phyloP scores from a whole-genome alignment of 331 rosid species.

The Phaseolus coccineus region DNA sequence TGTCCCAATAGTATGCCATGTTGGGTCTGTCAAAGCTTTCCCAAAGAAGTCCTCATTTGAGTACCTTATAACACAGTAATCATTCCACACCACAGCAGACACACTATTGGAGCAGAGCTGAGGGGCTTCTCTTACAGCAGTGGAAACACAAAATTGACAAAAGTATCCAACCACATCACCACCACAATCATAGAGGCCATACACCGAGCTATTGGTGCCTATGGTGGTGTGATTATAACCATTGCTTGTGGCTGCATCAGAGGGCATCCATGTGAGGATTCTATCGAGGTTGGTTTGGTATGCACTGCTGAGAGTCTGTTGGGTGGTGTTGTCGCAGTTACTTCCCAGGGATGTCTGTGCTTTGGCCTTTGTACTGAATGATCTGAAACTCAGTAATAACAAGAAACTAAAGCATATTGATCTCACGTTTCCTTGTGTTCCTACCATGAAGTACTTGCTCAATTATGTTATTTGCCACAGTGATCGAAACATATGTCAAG shows the following conservation, averaged over 20 bases:
- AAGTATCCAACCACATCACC: background rate
- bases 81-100: background rate
- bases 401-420: background rate
- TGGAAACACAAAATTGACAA: background rate
- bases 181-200: constrained; percentile 16
- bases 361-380: background rate
- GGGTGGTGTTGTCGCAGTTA: background rate
- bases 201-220: background rate
- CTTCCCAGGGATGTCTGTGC: background rate
- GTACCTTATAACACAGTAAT: background rate
- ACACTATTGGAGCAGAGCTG: background rate
- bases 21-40: background rate
- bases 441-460: background rate
- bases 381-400: background rate
- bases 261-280: background rate
- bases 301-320: background rate
- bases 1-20: background rate
- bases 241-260: background rate
- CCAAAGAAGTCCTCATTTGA: constrained; percentile 1
- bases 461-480: background rate
- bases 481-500: background rate
- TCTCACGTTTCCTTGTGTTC: background rate
- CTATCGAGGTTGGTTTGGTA: background rate
- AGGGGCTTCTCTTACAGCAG: background rate
- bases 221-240: background rate